Evolutionary conservation across 2,329 filamentous ascomycete species (phyloP), one percentile per base, ranked within the genome.

Genomic region (Zopfia rhizophila): DNA sequence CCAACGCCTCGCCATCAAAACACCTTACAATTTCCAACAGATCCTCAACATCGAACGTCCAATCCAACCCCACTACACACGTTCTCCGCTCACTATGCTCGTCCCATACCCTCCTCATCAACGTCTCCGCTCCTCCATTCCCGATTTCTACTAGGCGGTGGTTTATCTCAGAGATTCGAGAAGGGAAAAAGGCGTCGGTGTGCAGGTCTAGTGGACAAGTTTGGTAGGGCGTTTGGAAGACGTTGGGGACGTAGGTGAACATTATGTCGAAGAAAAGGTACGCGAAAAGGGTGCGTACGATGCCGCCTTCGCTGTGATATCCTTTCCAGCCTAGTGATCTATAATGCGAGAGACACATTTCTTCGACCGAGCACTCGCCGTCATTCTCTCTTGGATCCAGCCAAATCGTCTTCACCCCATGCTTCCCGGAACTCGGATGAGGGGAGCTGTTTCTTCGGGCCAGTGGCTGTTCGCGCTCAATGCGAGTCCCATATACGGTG

Each of bases 171-270:
- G 88, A 91, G 24, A 88, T 85, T n/a, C 94, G 83, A 1, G 87
- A 85, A 0, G 90, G 83, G 66, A 90, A 97, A 75, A 99, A 99
- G 3, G 89, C 86, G 68, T 99, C 94, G 0, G 92, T 96, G 66
- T 95, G 89, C 5, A 99, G 77, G 69, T 99, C 94, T 3, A 99
- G 76, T 1, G 94, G 94, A 63, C 91, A 96, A 0, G 91, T 96
- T 72, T 99, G 94, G 68, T 90, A 99, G 1, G 88, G 84, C 5
- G 94, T 99, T 69, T 97, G 93, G 71, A 99, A 99, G 43, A 99
- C 93, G 60, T 97, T 96, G 18, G 94, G 93, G 4, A 97, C 83
- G 70, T 96, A 96, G 18, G 91, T 79, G 73, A 97, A 97, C 5
- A 99, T 77, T 17, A 97, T 83, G 70, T 99, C 93, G 76, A 87